Evolutionary conservation across 768 basidiomycete species (phyloP).

Genomic region (Russula foetens): DNA sequence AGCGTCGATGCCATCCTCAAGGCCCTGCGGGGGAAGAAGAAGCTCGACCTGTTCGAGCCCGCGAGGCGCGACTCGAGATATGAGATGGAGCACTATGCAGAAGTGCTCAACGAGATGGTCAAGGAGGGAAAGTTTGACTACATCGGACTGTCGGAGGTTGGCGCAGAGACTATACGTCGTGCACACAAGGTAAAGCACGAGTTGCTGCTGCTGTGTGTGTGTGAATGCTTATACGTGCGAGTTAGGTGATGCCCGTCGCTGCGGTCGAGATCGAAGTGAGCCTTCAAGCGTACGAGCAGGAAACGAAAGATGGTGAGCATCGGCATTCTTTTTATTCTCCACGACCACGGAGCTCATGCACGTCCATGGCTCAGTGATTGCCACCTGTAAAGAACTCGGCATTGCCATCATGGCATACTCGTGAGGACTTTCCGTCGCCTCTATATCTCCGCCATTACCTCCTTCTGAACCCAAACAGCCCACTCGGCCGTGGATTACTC

Average conservation of each 20-base stretch:
- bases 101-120: slow-evolving; percentile 36
- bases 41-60: slow-evolving; percentile 51
- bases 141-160: slow-evolving; percentile 52
- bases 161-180: slow-evolving; percentile 36
- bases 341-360: not conserved
- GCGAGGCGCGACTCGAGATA: slow-evolving; percentile 39
- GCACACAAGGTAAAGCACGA: slow-evolving; percentile 34
- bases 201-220: no score
- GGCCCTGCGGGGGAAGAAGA: slow-evolving; percentile 43
- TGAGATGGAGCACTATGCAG: slow-evolving; percentile 39
- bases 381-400: slow-evolving; percentile 43
- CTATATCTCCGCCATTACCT: not conserved
- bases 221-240: not conserved
- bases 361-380: slow-evolving; percentile 34
- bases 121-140: slow-evolving; percentile 51
- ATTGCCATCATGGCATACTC: slow-evolving; percentile 56
- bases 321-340: not conserved
- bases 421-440: slow-evolving; percentile 26
- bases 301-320: slow-evolving; percentile 36
- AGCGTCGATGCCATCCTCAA: slow-evolving; percentile 40
- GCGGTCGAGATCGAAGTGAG: slow-evolving; percentile 63
- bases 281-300: slow-evolving; percentile 48
- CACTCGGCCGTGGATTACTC: slow-evolving; percentile 46
- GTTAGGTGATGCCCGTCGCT: slow-evolving; percentile 29
- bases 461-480: slow-evolving; percentile 27